These are phyloP conservation scores for Penicillium nucicola DNA, from an alignment of 495 filamentous ascomycete genomes.

Conservation along the genomic window DNA sequence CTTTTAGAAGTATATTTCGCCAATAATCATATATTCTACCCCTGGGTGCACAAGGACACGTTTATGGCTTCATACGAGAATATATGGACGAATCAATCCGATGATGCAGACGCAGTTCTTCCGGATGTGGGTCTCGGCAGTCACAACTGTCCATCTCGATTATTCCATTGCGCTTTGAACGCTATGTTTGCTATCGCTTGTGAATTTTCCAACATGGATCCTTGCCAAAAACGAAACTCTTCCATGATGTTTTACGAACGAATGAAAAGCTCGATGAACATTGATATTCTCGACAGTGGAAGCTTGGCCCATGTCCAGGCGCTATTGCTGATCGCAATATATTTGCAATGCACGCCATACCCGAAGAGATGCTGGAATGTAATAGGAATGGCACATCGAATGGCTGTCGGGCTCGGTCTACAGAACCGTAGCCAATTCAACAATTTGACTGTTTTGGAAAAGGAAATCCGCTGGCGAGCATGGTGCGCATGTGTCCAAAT, in stretches of 20 bases:
- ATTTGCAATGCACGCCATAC: slow-evolving; percentile 33
- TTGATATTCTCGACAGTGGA: slow-evolving; percentile 27
- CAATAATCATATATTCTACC: slow-evolving; percentile 19
- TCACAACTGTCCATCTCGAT: no score
- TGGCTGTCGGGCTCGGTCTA: slow-evolving; percentile 34
- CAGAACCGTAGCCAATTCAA: slow-evolving; percentile 10
- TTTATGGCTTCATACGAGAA: slow-evolving; percentile 5
- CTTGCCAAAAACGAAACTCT: background rate
- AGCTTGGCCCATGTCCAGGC: slow-evolving; percentile 30
- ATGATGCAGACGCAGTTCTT: no score
- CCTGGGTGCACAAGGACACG: slow-evolving; percentile 5
- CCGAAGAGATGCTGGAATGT: slow-evolving; percentile 38
- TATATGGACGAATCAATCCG: slow-evolving; percentile 18
- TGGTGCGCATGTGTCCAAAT: slow-evolving; percentile 39
- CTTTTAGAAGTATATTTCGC: slow-evolving; percentile 28
- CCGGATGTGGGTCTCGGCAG: no score
- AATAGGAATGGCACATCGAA: slow-evolving; percentile 31
- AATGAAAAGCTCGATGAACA: slow-evolving; percentile 25
- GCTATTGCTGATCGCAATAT: slow-evolving; percentile 30
- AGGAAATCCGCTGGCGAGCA: slow-evolving; percentile 30
- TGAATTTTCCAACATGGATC: slow-evolving; percentile 22
- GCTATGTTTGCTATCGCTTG: slow-evolving; percentile 33
- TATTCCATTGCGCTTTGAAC: slow-evolving; percentile 30
- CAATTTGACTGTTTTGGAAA: slow-evolving; percentile 17
- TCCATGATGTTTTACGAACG: slow-evolving; percentile 31